These are phyloP conservation scores for Gossypium australe DNA, from an alignment of 345 rosid genomes.

Conservation along the genomic window DNA sequence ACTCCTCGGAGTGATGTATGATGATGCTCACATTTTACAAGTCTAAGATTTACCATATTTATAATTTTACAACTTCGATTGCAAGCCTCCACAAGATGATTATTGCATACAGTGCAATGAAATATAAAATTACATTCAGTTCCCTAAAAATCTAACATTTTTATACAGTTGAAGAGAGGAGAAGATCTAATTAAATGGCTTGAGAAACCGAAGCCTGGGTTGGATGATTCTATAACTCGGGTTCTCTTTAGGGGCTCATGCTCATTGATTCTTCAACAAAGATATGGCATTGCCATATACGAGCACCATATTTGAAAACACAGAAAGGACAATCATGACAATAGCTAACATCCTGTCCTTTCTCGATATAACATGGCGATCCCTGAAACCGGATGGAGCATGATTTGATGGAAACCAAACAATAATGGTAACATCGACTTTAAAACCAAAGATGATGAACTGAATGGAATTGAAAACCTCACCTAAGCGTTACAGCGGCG, in stretches of 20 bases:
- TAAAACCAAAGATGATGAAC: no score
- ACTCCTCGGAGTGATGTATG: no score
- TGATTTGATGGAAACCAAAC: not conserved
- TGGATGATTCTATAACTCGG: no score
- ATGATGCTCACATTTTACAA: no score
- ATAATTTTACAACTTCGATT: no score
- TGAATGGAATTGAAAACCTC: no score
- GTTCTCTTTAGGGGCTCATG: not conserved
- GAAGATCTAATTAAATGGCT: not conserved
- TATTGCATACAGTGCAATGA: not conserved
- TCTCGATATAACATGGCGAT: conserved; percentile 63
- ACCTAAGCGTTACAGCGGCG: conserved; percentile 59
- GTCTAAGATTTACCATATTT: no score
- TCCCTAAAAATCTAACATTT: not conserved
- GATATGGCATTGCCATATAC: conserved; percentile 69
- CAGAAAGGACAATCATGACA: conserved; percentile 74
- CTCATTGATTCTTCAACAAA: conserved; percentile 24
- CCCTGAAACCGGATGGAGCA: conserved; percentile 38
- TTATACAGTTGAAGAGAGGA: not conserved
- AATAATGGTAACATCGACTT: no score
- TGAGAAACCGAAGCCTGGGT: not conserved
- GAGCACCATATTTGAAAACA: conserved; percentile 62
- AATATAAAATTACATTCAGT: not conserved
- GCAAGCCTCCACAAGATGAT: no score
- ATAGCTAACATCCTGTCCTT: conserved; percentile 52